Conservation (phyloP, 805 yeast species). For the Saccharomycopsis olivae region DNA sequence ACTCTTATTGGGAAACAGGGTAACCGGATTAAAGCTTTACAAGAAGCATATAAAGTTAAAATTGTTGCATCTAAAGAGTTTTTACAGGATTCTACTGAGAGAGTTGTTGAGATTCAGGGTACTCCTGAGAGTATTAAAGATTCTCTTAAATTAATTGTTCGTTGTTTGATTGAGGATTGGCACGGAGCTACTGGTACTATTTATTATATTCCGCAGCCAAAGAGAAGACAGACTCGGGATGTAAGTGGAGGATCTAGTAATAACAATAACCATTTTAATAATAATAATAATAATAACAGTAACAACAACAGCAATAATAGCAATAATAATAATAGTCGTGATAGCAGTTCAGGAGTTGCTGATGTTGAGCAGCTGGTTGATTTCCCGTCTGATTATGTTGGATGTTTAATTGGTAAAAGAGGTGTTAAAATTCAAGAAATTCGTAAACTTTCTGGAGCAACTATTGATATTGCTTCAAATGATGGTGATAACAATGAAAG, state of each 20-base stretch:
- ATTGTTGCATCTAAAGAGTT: constrained; percentile 84
- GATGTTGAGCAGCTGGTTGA: constrained; percentile 33
- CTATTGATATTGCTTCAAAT: constrained; percentile 65
- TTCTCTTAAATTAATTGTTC: constrained; percentile 48
- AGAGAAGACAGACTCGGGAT: constrained; percentile 14
- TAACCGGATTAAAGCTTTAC: constrained; percentile 65
- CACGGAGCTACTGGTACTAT: constrained; percentile 54
- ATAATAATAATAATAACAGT: constrained; percentile 9
- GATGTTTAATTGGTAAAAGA: constrained; percentile 79
- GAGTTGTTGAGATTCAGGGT: constrained; percentile 84
- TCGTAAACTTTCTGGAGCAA: constrained; percentile 67
- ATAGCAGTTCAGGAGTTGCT: constrained; percentile 10
- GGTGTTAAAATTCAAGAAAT: constrained; percentile 84
- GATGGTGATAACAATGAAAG: constrained; percentile 55
- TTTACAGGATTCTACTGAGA: constrained; percentile 71
- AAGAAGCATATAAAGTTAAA: constrained; percentile 55
- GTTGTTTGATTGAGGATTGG: constrained; percentile 66
- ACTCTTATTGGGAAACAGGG: constrained; percentile 83
- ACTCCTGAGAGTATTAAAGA: constrained; percentile 49
- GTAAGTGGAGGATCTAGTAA: constrained; percentile 10
- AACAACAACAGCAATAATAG: not conserved
- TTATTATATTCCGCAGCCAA: constrained; percentile 44
- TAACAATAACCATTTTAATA: not conserved
- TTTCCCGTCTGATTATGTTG: constrained; percentile 76
- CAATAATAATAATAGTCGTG: constrained; percentile 1